Evolutionary conservation across 192 early-diverging fungal genomes (phyloP).

Genomic region (Rhizoclosmatium sp.): DNA sequence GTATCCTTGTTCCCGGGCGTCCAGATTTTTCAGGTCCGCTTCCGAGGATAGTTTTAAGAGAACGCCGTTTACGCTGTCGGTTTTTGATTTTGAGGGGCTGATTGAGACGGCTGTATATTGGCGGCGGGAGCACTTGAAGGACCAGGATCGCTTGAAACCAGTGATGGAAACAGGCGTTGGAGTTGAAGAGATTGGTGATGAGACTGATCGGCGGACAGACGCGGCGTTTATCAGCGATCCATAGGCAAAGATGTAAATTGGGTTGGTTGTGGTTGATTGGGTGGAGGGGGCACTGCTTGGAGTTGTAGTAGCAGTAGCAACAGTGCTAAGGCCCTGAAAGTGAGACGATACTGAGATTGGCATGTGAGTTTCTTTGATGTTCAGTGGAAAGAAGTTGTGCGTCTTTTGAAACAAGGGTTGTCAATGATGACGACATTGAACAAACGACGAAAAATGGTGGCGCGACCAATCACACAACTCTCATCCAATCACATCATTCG

Average conservation of each 20-base stretch:
- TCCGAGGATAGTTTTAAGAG: conserved; percentile 40
- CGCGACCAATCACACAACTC: no score
- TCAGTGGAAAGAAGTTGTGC: no score
- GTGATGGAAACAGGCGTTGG: conserved; percentile 36
- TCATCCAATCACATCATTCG: no score
- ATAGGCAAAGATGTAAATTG: conserved; percentile 51
- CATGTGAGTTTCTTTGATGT: no score
- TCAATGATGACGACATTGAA: no score
- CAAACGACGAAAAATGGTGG: no score
- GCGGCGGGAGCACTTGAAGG: conserved; percentile 45
- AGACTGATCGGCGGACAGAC: conserved; percentile 46
- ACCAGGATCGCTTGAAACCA: conserved; percentile 51
- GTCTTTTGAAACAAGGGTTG: no score
- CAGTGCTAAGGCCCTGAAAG: no score
- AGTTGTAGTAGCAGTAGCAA: no score
- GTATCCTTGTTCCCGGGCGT: conserved; percentile 50
- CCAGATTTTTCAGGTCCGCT: conserved; percentile 42
- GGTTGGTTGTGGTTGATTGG: background rate
- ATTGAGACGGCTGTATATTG: conserved; percentile 58
- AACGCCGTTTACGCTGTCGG: conserved; percentile 51
- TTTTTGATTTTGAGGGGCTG: background rate
- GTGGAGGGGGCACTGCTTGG: background rate
- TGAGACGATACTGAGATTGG: no score
- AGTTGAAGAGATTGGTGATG: background rate
- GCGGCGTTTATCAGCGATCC: conserved; percentile 56